A percentile compares a stretch with the other conserved stretches of the same genome.
These are phyloP conservation scores for Hypoxylon crocopeplum DNA, from an alignment of 495 filamentous ascomycete genomes.

Conservation along the genomic window DNA sequence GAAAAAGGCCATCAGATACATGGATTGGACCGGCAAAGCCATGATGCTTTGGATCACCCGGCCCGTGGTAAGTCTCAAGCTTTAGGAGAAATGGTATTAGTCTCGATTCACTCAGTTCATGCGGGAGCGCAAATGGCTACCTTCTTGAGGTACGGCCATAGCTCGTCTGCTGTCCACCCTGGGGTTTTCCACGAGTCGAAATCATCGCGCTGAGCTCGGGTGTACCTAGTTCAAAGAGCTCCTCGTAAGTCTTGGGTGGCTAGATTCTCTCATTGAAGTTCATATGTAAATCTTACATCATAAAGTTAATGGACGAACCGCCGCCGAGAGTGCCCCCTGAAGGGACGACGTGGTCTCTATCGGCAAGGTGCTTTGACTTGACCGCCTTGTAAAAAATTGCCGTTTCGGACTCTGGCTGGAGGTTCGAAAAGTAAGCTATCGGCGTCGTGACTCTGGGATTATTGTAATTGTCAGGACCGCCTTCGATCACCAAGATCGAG, in stretches of 20 bases:
- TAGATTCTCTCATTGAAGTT: not conserved
- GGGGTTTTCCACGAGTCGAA: constrained; percentile 60
- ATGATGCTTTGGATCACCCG: constrained; percentile 48
- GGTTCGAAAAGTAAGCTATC: constrained; percentile 40
- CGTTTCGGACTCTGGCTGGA: constrained; percentile 43
- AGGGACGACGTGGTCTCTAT: constrained; percentile 55
- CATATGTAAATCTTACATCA: constrained; percentile 62
- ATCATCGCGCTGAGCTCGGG: constrained; percentile 47
- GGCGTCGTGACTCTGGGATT: constrained; percentile 43
- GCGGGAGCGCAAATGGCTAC: constrained; percentile 34
- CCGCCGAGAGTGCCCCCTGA: constrained; percentile 64
- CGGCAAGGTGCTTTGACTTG: constrained; percentile 51
- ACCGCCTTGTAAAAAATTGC: constrained; percentile 46
- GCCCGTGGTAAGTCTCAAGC: constrained; percentile 59
- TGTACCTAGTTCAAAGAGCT: constrained; percentile 35
- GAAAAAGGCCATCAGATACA: constrained; percentile 52
- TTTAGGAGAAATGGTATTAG: constrained; percentile 12
- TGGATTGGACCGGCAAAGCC: constrained; percentile 58
- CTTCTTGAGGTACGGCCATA: constrained; percentile 62
- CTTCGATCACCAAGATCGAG: constrained; percentile 51
- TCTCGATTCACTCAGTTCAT: not conserved
- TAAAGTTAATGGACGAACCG: constrained; percentile 65
- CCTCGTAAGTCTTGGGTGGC: not conserved
- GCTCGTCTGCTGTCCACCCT: constrained; percentile 59
- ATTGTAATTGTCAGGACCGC: constrained; percentile 47